Evolutionary conservation across 2,329 filamentous ascomycete species (phyloP), one percentile per base, ranked within the genome.

Genomic region (Dothideomycetidae sp.): DNA sequence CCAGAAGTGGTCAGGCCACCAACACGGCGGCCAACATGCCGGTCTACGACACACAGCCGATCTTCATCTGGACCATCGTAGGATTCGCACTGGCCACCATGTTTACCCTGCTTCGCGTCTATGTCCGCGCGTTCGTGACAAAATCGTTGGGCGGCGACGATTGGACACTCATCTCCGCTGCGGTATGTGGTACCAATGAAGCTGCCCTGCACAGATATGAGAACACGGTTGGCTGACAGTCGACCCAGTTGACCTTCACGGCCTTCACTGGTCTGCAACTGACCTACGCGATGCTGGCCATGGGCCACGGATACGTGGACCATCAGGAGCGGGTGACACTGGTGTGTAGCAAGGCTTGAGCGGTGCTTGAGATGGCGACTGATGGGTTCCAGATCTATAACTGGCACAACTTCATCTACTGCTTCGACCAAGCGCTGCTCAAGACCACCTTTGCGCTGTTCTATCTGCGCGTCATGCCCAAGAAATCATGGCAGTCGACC

Each of bases 141-240:
- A 48, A 51, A 12, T 57, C 49, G 32, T 58, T 63, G 35, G 61
- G 62, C 2, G 60, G 57, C 55, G 63, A 66, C 36, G 63, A 66
- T 45, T 50, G 46, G 10, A 50, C 53, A 2, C 59, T 64, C 46
- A 42, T 63, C 3, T 33, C 61, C 11, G 55, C 62, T 5, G 48
- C 50, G 18, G 60, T 63, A 48, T 35, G 52, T 43, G 26, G 18
- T 15, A 29, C 36, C 2, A 32, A 14, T 18, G 15, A 12, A 9
- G 15, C 7, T 26, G 21, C 7, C 7, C 7, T 26, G 21, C 7
- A 26, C 7, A 26, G 21, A n/a, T 7, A 26, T 26, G n/a, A 26
- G 7, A 26, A 26, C 21, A 7, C 21, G 21, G n/a, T n/a, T n/a
- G n/a, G n/a, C n/a, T n/a, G n/a, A n/a, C n/a, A n/a, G n/a, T n/a